A percentile compares a stretch with the other conserved stretches of the same genome.
Evolutionary conservation across 1,139 yeast genomes (phyloP).

Genomic region (Magnusiomyces fungicola): DNA sequence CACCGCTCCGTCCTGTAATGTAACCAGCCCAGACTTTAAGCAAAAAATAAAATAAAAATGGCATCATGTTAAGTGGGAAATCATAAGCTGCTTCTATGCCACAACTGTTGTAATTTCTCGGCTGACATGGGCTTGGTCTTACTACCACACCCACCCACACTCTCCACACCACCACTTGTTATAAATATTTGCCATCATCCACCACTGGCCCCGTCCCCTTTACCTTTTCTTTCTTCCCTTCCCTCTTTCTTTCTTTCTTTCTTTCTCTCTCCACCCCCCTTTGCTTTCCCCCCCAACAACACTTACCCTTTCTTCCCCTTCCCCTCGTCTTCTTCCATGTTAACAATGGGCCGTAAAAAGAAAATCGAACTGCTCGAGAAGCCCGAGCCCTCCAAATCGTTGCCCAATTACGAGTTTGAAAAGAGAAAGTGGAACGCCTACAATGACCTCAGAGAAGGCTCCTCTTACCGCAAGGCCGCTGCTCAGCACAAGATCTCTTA

Average conservation of each 20-base stretch:
- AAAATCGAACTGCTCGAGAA: constrained; percentile 6
- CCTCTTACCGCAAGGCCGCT: constrained; percentile 10
- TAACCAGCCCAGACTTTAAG: too few relatives aligned
- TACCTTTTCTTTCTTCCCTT: background rate
- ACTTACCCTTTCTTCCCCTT: too few relatives aligned
- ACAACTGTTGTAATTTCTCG: constrained; percentile 1
- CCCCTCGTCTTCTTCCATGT: background rate
- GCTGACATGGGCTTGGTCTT: background rate
- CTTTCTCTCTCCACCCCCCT: background rate
- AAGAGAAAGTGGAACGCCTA: constrained; percentile 12
- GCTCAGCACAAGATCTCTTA: constrained; percentile 10
- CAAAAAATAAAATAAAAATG: too few relatives aligned
- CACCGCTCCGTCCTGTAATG: too few relatives aligned
- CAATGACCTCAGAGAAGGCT: constrained; percentile 9
- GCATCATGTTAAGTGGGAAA: too few relatives aligned
- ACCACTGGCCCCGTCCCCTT: background rate
- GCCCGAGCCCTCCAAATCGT: constrained; percentile 4
- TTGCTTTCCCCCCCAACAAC: background rate
- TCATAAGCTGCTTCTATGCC: too few relatives aligned
- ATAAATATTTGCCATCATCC: background rate
- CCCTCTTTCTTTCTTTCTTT: background rate
- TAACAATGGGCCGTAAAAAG: constrained; percentile 9
- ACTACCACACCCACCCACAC: background rate
- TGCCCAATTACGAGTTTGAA: constrained; percentile 10
- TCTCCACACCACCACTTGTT: background rate